phyloP scores from a whole-genome alignment of 352 stramenopile genomes.

The Phytophthora sojae region DNA sequence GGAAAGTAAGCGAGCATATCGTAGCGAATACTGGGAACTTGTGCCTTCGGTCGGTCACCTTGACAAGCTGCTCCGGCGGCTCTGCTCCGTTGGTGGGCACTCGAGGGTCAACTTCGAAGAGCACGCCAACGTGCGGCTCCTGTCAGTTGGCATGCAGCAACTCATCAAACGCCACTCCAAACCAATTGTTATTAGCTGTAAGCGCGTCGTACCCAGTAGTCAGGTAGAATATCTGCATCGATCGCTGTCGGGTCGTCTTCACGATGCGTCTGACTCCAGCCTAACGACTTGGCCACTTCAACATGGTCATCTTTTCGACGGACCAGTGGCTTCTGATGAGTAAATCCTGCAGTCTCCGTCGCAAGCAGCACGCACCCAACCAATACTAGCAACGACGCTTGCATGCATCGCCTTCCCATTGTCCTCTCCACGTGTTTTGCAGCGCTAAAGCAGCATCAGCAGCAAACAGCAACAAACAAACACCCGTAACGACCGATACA shows the following conservation, averaged over 20 bases:
- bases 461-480: neutral
- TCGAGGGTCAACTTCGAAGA: constrained; percentile 26
- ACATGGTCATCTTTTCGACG: constrained; percentile 8
- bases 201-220: constrained; percentile 51
- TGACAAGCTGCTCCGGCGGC: constrained; percentile 72
- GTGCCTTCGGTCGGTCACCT: constrained; percentile 75
- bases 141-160: neutral
- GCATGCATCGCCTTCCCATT: neutral
- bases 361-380: neutral
- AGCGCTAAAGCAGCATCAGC: neutral
- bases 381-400: constrained; percentile 13
- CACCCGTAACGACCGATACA: constrained; percentile 14
- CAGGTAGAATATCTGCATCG: constrained; percentile 53
- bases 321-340: neutral
- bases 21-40: constrained; percentile 77
- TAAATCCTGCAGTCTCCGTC: neutral
- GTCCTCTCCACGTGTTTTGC: neutral
- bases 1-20: constrained; percentile 72
- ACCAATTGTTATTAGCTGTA: neutral
- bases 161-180: neutral
- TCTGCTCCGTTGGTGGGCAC: constrained; percentile 64
- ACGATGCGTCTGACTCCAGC: constrained; percentile 5
- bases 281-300: constrained; percentile 12
- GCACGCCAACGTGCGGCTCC: neutral
- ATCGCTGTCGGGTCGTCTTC: constrained; percentile 30